phyloP scores from a whole-genome alignment of 441 rosid species.

The Pelargonium fulgidum region DNA sequence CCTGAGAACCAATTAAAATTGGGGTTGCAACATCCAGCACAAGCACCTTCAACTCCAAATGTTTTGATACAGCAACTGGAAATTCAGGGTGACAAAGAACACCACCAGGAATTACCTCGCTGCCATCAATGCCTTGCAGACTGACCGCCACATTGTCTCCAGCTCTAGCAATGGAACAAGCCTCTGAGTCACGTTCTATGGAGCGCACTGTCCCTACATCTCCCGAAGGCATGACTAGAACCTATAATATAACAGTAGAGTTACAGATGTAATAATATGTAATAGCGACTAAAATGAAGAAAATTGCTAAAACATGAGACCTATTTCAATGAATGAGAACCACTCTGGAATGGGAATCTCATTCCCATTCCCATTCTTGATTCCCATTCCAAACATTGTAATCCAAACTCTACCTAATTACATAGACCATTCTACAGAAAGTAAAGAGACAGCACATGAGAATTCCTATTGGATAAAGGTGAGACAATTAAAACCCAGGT shows the following conservation, averaged over 20 bases:
- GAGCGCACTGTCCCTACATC: conserved; percentile 68
- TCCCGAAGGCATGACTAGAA: conserved; percentile 80
- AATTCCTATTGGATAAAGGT: no score
- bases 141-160: conserved; percentile 73
- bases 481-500: no score
- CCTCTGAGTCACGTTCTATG: conserved; percentile 63
- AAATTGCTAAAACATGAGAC: conserved; percentile 7
- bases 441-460: no score
- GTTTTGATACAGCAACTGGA: conserved; percentile 63
- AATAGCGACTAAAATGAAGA: background rate
- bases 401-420: no score
- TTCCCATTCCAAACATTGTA: no score
- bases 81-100: conserved; percentile 86
- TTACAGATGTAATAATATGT: no score
- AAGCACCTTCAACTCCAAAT: conserved; percentile 67
- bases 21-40: conserved; percentile 70
- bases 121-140: conserved; percentile 70
- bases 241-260: conserved; percentile 32
- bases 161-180: conserved; percentile 71
- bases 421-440: no score
- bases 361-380: no score
- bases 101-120: conserved; percentile 69
- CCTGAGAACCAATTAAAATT: conserved; percentile 87
- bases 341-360: no score
- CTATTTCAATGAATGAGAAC: background rate